Percentiles rank a stretch among this genome's conserved stretches.
Conservation (phyloP, 139 green algal species). For the Mesostigma viride region DNA sequence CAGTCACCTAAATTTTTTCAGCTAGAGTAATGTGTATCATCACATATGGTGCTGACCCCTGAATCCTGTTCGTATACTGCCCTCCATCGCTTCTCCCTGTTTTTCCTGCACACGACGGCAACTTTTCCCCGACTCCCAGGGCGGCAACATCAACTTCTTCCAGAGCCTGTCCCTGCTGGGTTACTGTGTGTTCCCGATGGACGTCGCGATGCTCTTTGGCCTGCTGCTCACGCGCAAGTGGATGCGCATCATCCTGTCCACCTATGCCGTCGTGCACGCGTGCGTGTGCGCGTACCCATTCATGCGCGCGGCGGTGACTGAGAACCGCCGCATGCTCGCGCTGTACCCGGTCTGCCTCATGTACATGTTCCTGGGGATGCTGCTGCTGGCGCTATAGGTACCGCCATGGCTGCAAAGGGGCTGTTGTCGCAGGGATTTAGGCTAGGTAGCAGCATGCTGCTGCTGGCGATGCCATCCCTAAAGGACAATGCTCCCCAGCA, state of each 20-base stretch:
- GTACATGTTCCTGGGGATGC: constrained; percentile 24
- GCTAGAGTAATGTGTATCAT: not conserved
- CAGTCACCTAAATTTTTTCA: constrained; percentile 54
- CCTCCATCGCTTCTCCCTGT: no score
- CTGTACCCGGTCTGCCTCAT: constrained; percentile 88
- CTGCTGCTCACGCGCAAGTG: constrained; percentile 27
- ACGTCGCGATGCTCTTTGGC: constrained; percentile 64
- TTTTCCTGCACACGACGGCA: no score
- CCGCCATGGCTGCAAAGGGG: no score
- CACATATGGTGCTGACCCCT: no score
- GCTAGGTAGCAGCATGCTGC: no score
- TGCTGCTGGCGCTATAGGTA: constrained; percentile 25
- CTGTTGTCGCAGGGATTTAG: no score
- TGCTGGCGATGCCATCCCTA: no score
- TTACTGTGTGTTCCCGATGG: constrained; percentile 97
- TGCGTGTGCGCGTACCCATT: constrained; percentile 75
- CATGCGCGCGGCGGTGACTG: constrained; percentile 50
- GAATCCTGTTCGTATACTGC: no score
- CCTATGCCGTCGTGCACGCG: constrained; percentile 59
- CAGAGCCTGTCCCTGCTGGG: constrained; percentile 83
- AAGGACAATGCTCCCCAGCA: no score
- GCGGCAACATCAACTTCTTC: constrained; percentile 94
- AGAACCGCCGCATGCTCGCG: constrained; percentile 61
- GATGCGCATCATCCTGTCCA: constrained; percentile 33
- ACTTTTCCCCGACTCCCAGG: no score